Percentiles rank a stretch among this genome's conserved stretches.
These are phyloP conservation scores for Talaromyces ruber DNA, from an alignment of 495 filamentous ascomycete species.

Conservation along the genomic window DNA sequence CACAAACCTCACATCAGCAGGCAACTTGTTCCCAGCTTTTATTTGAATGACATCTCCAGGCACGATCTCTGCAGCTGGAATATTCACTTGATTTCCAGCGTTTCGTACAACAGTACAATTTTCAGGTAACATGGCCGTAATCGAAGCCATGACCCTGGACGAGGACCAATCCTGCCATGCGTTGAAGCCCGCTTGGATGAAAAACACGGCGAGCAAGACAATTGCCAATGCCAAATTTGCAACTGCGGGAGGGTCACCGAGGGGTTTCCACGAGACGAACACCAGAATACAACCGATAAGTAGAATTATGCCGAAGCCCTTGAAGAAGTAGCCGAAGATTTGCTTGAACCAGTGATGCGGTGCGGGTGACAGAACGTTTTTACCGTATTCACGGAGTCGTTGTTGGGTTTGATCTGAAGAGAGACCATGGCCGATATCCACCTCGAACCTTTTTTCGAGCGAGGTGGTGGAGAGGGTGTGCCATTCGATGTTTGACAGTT, in stretches of 20 bases:
- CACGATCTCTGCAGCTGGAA: slow-evolving; percentile 52
- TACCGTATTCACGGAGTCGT: slow-evolving; percentile 46
- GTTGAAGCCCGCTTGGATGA: slow-evolving; percentile 63
- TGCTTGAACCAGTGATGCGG: slow-evolving; percentile 46
- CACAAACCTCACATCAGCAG: slow-evolving; percentile 62
- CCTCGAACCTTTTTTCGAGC: slow-evolving; percentile 43
- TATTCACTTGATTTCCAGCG: slow-evolving; percentile 30
- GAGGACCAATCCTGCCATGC: slow-evolving; percentile 62
- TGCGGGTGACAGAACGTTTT: slow-evolving; percentile 52
- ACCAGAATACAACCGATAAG: slow-evolving; percentile 59
- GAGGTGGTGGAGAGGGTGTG: slow-evolving; percentile 47
- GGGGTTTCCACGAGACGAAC: slow-evolving; percentile 64
- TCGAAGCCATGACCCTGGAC: slow-evolving; percentile 55
- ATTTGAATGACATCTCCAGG: slow-evolving; percentile 61
- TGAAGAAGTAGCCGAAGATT: slow-evolving; percentile 60
- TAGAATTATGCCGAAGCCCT: slow-evolving; percentile 65
- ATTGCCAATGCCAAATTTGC: slow-evolving; percentile 65
- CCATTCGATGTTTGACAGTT: slow-evolving; percentile 38
- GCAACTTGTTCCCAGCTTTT: slow-evolving; percentile 60
- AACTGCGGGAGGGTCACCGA: slow-evolving; percentile 57
- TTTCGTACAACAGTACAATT: slow-evolving; percentile 55
- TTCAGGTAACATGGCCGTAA: slow-evolving; percentile 59
- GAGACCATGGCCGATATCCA: slow-evolving; percentile 39
- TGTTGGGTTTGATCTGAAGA: slow-evolving; percentile 37
- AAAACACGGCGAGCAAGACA: slow-evolving; percentile 56